Base-by-base conservation (phyloP, 2,329 filamentous ascomycete species). In the Pseudopyrenochaeta lycopersici region DNA sequence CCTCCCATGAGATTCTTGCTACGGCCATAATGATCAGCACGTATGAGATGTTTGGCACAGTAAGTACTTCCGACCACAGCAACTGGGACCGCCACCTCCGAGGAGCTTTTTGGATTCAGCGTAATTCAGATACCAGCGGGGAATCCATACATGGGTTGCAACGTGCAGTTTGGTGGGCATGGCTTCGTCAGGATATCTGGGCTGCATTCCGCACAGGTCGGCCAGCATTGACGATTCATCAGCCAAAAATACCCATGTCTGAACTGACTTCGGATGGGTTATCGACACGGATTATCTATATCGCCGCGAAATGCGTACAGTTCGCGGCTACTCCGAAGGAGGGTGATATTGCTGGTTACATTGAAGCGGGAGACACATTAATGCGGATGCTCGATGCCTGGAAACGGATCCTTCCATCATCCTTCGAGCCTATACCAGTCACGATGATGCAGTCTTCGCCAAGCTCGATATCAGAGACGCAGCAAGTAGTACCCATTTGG, bases 141-240 rank as follows among this genome's bases (percentile, higher is more conserved):
- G 84, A 84, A 41, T 83, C 81, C 0, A 55, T 38, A 10, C 80
- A 81, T 0, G 84, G 85, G 0, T 72, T 88, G 0, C 78, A 81
- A 30, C 81, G 83, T 50, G 82, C 85, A 0, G 82, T 85, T 0
- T 88, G 86, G 86, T 89, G 86, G 85, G 82, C 83, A 0, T 88
- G 86, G 86, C 72, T 88, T 4, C 77, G 84, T 20, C 86, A 89
- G 65, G 86, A 89, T 63, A 79, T 87, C 0, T 88, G 85, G 85
- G 85, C 84, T 2, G 85, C 85, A 0, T 87, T 88, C 57, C 78
- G 84, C 0, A 85, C 87, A 59, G 78, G 78, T 18, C 74, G 86
- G 4, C 78, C 81, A 2, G 80, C 81, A 6, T 80, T 87, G 58
- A 86, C 80, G 38, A 85, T 86, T 47, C 88, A 85, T 81, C 78